Evolutionary conservation across 1,284 basidiomycete genomes (phyloP).

Genomic region (Apiotrichum mycotoxinovorans): DNA sequence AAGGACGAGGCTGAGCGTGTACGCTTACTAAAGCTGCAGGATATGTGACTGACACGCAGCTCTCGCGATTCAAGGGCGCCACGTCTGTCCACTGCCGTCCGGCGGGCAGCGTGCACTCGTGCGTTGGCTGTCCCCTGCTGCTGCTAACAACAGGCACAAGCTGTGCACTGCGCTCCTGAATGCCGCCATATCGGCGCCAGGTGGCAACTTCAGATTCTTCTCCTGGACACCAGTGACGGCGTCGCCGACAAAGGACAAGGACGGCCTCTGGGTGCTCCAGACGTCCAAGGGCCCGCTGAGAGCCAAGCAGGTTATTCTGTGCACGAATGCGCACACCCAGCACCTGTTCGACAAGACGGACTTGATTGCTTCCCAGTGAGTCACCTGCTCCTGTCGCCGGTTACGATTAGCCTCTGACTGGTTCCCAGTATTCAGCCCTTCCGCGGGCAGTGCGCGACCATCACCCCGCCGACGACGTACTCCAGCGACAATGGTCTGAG

Average conservation of each 20-base stretch:
- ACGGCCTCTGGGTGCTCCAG: conserved; percentile 13
- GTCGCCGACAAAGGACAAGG: conserved; percentile 1
- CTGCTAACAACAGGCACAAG: conserved; percentile 24
- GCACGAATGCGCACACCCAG: conserved; percentile 33
- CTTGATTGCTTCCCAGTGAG: conserved; percentile 6
- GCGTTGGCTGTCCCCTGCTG: background rate
- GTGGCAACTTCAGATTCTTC: conserved; percentile 18
- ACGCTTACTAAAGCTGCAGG: background rate
- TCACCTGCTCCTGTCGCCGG: background rate
- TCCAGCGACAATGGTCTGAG: conserved; percentile 16
- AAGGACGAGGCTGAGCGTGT: conserved; percentile 30
- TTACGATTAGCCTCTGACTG: background rate
- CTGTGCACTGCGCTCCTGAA: conserved; percentile 27
- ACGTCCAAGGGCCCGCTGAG: conserved; percentile 22
- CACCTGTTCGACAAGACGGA: conserved; percentile 24
- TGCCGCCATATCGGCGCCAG: conserved; percentile 16
- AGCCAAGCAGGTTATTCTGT: conserved; percentile 25
- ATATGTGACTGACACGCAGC: background rate
- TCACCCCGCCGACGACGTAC: conserved; percentile 30
- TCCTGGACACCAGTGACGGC: conserved; percentile 28
- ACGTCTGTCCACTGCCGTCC: conserved; percentile 25
- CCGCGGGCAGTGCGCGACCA: conserved; percentile 25
- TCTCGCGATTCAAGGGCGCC: conserved; percentile 19
- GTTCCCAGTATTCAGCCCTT: conserved; percentile 20
- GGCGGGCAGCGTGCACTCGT: conserved; percentile 26